Evolutionary conservation across 139 green algal genomes (phyloP), one percentile per base, ranked within the genome.

Genomic region (Chlorella sp.): DNA sequence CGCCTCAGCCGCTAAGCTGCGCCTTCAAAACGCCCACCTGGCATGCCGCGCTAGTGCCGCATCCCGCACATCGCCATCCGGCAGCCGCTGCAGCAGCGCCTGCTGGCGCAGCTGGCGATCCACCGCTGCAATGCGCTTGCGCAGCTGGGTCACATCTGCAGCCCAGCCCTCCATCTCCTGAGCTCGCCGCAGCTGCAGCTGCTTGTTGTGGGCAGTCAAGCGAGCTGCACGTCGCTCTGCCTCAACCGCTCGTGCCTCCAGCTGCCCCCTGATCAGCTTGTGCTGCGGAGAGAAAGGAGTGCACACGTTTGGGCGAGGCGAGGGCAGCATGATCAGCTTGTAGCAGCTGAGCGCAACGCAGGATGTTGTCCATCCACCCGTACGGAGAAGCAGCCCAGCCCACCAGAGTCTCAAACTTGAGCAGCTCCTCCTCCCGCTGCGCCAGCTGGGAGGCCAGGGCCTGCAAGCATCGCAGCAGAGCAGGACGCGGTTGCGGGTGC

Each of bases 91-190:
- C 25, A 85, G 71, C 32, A 98, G 85, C 41, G 92, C 63, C 91
- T 95, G 94, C 85, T 95, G 89, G 51, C 95, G 92, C 80, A 98
- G 86, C 82, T 69, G 62, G 32, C 93, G 85, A 71, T 98, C 94
- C 23, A 95, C 89, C 17, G 90, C 92, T 0, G 78, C 79, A 55
- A 97, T 87, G 82, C 89, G 89, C 85, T 94, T 92, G 63, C 94
- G 90, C 86, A 97, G 90, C 39, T 90, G 51, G 13, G 88, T 90
- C n/a, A 96, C 87, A 78, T 97, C 94, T 30, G 80, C 88, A 2
- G 80, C 87, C 87, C 92, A 97, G 44, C 94, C 94, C 80, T 96
- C 92, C 81, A 93, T 82, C 81, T 97, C 94, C 65, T 92, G 70
- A 26, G 88, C 86, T 23, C 89, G 80, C 64, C 92, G 87, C 38